These are phyloP conservation scores for Voacanga thouarsii DNA, from an alignment of 257 asterid genomes.

Conservation along the genomic window DNA sequence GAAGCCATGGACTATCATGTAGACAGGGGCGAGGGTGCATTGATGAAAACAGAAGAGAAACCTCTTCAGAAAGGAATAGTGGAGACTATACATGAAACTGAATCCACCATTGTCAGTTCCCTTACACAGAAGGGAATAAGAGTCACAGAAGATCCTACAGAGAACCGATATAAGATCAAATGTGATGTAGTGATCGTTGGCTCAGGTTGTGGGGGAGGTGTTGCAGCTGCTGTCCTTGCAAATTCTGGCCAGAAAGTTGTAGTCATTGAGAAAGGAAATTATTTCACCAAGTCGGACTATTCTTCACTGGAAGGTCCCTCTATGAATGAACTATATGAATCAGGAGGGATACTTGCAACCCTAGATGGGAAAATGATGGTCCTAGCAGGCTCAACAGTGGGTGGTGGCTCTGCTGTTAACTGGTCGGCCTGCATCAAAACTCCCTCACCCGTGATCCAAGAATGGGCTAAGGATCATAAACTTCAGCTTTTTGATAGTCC, in stretches of 20 bases:
- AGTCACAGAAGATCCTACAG: slow-evolving; percentile 29
- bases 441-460: slow-evolving; percentile 48
- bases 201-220: slow-evolving; percentile 91
- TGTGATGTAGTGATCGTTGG: slow-evolving; percentile 84
- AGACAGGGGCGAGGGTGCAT: slow-evolving; percentile 29
- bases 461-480: slow-evolving; percentile 48
- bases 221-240: slow-evolving; percentile 76
- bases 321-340: slow-evolving; percentile 51
- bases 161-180: slow-evolving; percentile 35
- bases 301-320: slow-evolving; percentile 85
- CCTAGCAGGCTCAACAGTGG: slow-evolving; percentile 84
- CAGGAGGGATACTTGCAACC: slow-evolving; percentile 65
- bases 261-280: slow-evolving; percentile 78
- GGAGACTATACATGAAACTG: slow-evolving; percentile 48
- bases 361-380: slow-evolving; percentile 61
- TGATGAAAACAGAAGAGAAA: slow-evolving; percentile 23
- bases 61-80: slow-evolving; percentile 72
- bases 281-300: slow-evolving; percentile 52
- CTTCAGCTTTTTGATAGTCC: slow-evolving; percentile 39
- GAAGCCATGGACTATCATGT: slow-evolving; percentile 68
- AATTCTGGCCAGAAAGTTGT: slow-evolving; percentile 66
- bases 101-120: slow-evolving; percentile 38
- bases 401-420: slow-evolving; percentile 91
- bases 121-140: slow-evolving; percentile 49
- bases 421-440: slow-evolving; percentile 83